Conservation (phyloP, 2,329 filamentous ascomycete genomes). For the Penicillium sp. region DNA sequence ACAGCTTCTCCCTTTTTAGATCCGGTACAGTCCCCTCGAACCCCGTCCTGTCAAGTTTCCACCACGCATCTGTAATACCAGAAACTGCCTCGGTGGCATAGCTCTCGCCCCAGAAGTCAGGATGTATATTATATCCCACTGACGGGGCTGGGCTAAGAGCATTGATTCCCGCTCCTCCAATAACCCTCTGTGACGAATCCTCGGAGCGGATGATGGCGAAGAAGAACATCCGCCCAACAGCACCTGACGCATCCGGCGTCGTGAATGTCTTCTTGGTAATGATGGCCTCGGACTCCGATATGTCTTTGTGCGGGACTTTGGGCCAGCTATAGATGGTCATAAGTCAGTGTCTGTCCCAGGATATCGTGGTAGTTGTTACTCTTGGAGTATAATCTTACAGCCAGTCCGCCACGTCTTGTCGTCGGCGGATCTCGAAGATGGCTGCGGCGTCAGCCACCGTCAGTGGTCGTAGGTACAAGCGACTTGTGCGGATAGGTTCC, state of each 20-base stretch:
- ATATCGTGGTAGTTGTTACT: neutral
- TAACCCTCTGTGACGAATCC: constrained; percentile 14
- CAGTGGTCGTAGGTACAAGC: constrained; percentile 22
- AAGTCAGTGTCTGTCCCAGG: neutral
- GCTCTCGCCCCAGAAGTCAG: constrained; percentile 25
- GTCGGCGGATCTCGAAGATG: constrained; percentile 24
- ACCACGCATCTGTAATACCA: constrained; percentile 23
- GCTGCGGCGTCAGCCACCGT: constrained; percentile 16
- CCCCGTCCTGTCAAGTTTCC: constrained; percentile 12
- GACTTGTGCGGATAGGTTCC: constrained; percentile 11
- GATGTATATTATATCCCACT: constrained; percentile 25
- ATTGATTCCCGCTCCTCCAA: constrained; percentile 22
- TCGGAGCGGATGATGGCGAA: constrained; percentile 16
- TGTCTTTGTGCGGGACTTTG: constrained; percentile 8
- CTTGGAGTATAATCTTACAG: constrained; percentile 18
- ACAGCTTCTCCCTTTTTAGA: constrained; percentile 13
- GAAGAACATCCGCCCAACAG: constrained; percentile 16
- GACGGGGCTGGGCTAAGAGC: constrained; percentile 15
- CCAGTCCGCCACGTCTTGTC: constrained; percentile 28
- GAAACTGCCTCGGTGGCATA: constrained; percentile 25
- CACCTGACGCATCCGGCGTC: constrained; percentile 21
- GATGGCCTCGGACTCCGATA: constrained; percentile 15
- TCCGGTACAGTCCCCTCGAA: neutral
- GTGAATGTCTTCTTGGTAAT: constrained; percentile 16
- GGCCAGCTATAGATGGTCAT: constrained; percentile 7